Conservation (phyloP, 2,329 filamentous ascomycete genomes). For the Pseudogymnoascus sp. region DNA sequence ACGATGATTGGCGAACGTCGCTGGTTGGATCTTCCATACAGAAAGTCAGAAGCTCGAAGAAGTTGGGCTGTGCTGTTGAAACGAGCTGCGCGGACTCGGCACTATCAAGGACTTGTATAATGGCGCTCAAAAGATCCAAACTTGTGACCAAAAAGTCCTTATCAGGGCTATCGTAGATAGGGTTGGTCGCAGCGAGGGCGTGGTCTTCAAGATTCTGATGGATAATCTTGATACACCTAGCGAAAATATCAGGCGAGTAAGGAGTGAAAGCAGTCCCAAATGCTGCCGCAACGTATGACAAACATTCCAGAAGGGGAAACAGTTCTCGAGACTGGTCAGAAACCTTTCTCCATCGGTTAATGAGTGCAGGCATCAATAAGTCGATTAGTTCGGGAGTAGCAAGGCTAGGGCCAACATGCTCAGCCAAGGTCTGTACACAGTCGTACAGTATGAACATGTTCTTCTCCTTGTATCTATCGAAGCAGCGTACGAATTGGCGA, state of each 20-base stretch:
- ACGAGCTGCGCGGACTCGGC: conserved; percentile 71
- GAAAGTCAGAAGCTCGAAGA: conserved; percentile 84
- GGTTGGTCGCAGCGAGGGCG: conserved; percentile 61
- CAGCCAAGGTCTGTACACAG: conserved; percentile 92
- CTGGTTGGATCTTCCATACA: conserved; percentile 90
- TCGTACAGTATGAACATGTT: conserved; percentile 99
- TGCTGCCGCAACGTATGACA: conserved; percentile 87
- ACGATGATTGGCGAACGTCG: conserved; percentile 92
- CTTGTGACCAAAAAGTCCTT: conserved; percentile 97
- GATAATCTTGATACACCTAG: conserved; percentile 82
- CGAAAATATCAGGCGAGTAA: conserved; percentile 81
- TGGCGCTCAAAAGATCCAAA: conserved; percentile 83
- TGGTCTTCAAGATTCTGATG: conserved; percentile 83
- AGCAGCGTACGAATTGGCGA: conserved; percentile 85
- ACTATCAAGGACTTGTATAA: conserved; percentile 79
- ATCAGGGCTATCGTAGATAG: conserved; percentile 68
- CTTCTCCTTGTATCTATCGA: conserved; percentile 91
- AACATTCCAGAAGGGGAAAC: conserved; percentile 90
- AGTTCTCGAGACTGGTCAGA: conserved; percentile 85
- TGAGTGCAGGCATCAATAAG: conserved; percentile 86
- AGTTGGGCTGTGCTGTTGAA: conserved; percentile 65
- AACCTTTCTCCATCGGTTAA: conserved; percentile 80
- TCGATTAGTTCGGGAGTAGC: conserved; percentile 75
- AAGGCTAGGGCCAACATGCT: conserved; percentile 76
- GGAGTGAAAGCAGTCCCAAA: conserved; percentile 75